Evolutionary conservation across 2,329 filamentous ascomycete species (phyloP), one percentile per base, ranked within the genome.

Genomic region (Didymella segeticola): DNA sequence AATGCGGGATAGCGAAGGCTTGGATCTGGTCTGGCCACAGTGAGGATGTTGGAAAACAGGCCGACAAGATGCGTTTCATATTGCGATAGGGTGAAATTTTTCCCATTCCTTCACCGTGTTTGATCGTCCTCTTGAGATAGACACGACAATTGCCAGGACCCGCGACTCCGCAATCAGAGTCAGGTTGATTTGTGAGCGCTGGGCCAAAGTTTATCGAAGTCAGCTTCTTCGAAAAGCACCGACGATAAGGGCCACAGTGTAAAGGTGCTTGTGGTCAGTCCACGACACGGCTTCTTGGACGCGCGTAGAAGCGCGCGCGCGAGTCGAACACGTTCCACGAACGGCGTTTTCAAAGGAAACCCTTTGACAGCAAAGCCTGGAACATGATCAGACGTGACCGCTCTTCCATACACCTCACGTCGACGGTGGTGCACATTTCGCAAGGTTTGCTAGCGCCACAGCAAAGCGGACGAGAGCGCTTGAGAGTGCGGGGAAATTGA

Each of bases 401-500:
- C 51, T 36, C 19, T 29, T 29, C 33, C 15, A 51, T 51, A 37
- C 27, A 53, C 34, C 30, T 27, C 39, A 52, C 50, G 34, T 33
- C 45, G 42, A 41, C 19, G 38, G 42, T 17, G 15, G 37, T 27
- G 34, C 48, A 22, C 30, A n/a, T 46, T n/a, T 53, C n/a, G 43
- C 46, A 57, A 59, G 57, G 51, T 53, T 60, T 42, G 48, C 56
- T 65, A 70, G 66, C 53, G 59, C 56, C 54, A 5, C 56, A 61
- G 53, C 55, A 45, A 41, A 46, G 33, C 49, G 15, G 47, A 43
- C 50, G 45, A 57, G 56, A 49, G 26, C 47, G 52, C 48, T 43
- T 51, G 52, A 63, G 34, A 63, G 66, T 73, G 70, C 68, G 70
- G 69, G 70, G 70, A 72, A 63, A 60, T 41, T 53, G 49, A 53